These are phyloP conservation scores for Catharanthus roseus DNA, from an alignment of 257 asterid genomes.

Conservation along the genomic window DNA sequence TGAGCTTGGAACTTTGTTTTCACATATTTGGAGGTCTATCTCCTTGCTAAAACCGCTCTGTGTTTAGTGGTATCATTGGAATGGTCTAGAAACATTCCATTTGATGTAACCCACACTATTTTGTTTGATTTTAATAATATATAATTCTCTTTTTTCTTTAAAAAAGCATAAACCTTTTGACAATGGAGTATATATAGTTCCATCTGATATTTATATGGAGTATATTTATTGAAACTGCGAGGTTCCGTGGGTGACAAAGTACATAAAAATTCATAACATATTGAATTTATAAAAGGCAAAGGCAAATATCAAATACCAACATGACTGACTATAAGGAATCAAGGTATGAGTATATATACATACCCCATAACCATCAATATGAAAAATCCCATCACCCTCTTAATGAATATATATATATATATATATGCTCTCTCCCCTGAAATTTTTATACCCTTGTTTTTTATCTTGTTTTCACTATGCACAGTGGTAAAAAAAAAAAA, in stretches of 20 bases:
- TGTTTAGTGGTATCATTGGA: too few relatives aligned
- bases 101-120: too few relatives aligned
- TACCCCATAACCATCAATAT: constrained; percentile 25
- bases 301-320: constrained; percentile 18
- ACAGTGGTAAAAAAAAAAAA: constrained; percentile 31
- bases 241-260: constrained; percentile 8
- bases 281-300: constrained; percentile 15
- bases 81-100: too few relatives aligned
- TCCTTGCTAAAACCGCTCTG: too few relatives aligned
- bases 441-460: constrained; percentile 10
- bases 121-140: too few relatives aligned
- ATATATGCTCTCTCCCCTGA: constrained; percentile 18
- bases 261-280: constrained; percentile 17
- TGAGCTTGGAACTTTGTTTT: too few relatives aligned
- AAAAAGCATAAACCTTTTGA: constrained; percentile 4
- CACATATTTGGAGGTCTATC: too few relatives aligned
- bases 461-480: constrained; percentile 24
- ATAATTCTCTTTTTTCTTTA: too few relatives aligned
- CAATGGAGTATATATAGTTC: not conserved
- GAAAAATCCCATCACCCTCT: constrained; percentile 21
- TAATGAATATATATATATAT: constrained; percentile 3
- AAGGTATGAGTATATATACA: constrained; percentile 33
- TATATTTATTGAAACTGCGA: constrained; percentile 20
- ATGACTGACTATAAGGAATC: constrained; percentile 5
- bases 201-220: not conserved